Percentiles rank a stretch among this genome's conserved stretches.
Evolutionary conservation across 306 rosid genomes (phyloP).

Genomic region (Calophaca sinica): DNA sequence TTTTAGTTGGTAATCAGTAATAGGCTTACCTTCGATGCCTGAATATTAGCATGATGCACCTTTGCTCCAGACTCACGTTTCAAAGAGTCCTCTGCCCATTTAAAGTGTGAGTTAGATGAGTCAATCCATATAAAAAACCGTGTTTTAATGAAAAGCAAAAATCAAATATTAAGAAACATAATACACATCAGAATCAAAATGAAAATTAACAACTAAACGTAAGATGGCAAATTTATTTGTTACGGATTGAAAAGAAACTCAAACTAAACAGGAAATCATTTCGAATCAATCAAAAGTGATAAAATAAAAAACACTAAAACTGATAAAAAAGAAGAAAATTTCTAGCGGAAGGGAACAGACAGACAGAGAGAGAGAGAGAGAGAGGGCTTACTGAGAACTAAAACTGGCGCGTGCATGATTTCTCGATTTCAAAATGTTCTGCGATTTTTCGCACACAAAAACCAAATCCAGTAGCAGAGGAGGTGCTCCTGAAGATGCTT

Average conservation of each 20-base stretch:
- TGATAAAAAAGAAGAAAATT: neutral
- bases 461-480: constrained; percentile 17
- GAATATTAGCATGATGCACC: constrained; percentile 92
- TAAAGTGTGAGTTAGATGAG: constrained; percentile 32
- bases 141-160: neutral
- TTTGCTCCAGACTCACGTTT: constrained; percentile 94
- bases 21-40: constrained; percentile 80
- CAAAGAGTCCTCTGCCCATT: constrained; percentile 80
- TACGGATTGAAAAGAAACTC: neutral
- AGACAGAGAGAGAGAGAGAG: neutral
- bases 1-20: neutral
- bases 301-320: neutral
- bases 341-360: neutral
- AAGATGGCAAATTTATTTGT: neutral
- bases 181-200: neutral
- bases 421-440: constrained; percentile 13
- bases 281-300: neutral
- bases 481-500: constrained; percentile 1
- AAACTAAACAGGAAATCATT: neutral
- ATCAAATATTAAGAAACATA: neutral
- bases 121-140: neutral
- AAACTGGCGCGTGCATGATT: constrained; percentile 61
- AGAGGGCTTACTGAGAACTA: constrained; percentile 56
- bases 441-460: constrained; percentile 6
- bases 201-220: neutral